Evolutionary conservation across 1,284 basidiomycete genomes (phyloP), one percentile per base, ranked within the genome.

Genomic region (Trametes pubescens): DNA sequence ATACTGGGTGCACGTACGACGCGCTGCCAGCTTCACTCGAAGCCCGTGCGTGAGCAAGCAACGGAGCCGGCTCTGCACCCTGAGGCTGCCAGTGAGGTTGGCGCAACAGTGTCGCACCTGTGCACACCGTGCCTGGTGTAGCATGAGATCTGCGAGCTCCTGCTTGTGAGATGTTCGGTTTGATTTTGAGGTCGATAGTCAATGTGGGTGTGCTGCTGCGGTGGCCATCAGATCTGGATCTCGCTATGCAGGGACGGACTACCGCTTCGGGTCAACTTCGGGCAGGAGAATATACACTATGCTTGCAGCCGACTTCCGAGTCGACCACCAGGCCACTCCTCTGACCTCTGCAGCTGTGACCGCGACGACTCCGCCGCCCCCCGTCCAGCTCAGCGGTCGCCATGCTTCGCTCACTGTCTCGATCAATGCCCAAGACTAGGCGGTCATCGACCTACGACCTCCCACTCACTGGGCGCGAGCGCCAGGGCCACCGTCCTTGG

Each of bases 371-470:
- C 37, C 48, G 18, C 24, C 22, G 26, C 56, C n/a, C 35, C 10
- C 29, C 44, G 51, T 8, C 26, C 52, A 63, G 51, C 61, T 47
- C 57, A 44, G 46, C 48, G 48, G 34, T 35, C 49, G 40, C 47
- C 55, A 67, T 67, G 66, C 58, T 67, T 34, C 66, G 63, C 29
- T 67, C 66, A 22, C 51, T 67, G 21, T 62, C 66, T 6, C 58
- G 51, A 16, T 51, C 51, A 21, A 35, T 66, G 40, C 48, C 62
- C 38, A 47, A 29, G 48, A 11, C 52, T 0, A 56, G 62, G 5
- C 60, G 54, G 7, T 53, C 55, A 29, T 38, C 37, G 11, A 43
- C 54, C 24, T 62, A 51, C 37, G 48, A 60, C 40, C 53, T 65
- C 24, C 66, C 62, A 1, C 64, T 52, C 38, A 62, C 29, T 34